phyloP scores from a whole-genome alignment of 805 yeast genomes.

The Starmerella bacillaris region DNA sequence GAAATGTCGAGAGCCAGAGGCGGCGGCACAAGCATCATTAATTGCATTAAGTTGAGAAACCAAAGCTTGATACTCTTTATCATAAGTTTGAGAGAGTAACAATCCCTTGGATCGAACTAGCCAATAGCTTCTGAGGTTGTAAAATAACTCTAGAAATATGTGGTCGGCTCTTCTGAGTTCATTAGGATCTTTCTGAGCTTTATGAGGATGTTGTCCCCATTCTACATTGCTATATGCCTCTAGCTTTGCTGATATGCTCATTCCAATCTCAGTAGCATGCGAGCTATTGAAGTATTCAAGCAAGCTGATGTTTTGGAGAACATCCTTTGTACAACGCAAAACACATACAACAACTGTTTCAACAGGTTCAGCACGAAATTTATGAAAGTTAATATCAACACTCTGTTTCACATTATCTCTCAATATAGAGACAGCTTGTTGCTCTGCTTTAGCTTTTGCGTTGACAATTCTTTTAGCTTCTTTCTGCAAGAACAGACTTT shows the following conservation, averaged over 20 bases:
- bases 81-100: conserved; percentile 47
- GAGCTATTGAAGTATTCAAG: conserved; percentile 70
- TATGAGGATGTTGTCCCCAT: conserved; percentile 29
- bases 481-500: conserved; percentile 71
- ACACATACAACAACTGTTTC: conserved; percentile 52
- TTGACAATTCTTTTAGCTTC: conserved; percentile 34
- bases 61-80: conserved; percentile 61
- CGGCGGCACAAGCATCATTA: conserved; percentile 54
- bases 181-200: conserved; percentile 51
- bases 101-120: conserved; percentile 74
- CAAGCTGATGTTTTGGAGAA: conserved; percentile 51
- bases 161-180: conserved; percentile 79
- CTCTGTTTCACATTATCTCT: conserved; percentile 82
- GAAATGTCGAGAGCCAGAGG: conserved; percentile 49
- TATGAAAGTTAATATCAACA: conserved; percentile 81
- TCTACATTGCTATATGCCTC: conserved; percentile 59
- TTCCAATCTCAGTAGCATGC: conserved; percentile 58
- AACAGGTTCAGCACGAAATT: conserved; percentile 44
- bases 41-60: conserved; percentile 45
- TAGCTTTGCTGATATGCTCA: conserved; percentile 48
- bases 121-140: conserved; percentile 81
- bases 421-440: conserved; percentile 45
- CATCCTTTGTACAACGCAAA: conserved; percentile 55
- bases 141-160: conserved; percentile 62
- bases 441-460: conserved; percentile 29